These are phyloP conservation scores for Fraxinus paxiana DNA, from an alignment of 305 asterid genomes.

Conservation along the genomic window DNA sequence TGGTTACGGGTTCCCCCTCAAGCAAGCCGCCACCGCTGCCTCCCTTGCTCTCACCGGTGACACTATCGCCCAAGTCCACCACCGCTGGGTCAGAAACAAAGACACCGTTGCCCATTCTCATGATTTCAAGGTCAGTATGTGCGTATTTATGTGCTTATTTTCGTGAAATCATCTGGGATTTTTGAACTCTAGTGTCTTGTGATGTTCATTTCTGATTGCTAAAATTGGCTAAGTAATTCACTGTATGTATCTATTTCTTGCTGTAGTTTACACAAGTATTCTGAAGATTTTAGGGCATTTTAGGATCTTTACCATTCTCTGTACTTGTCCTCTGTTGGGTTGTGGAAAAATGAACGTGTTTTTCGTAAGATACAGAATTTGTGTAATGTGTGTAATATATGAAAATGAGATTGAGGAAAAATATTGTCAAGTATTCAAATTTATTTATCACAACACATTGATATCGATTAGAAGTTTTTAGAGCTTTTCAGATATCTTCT, in stretches of 20 bases:
- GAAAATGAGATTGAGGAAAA: neutral
- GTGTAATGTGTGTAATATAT: neutral
- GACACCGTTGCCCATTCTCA: constrained; percentile 23
- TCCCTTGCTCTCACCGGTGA: constrained; percentile 65
- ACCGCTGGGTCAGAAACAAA: constrained; percentile 47
- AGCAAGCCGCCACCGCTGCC: constrained; percentile 65
- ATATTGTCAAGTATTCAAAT: neutral
- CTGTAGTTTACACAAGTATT: neutral
- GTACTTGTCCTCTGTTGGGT: neutral
- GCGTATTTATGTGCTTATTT: neutral
- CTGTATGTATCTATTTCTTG: neutral
- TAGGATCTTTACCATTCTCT: neutral
- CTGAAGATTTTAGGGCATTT: neutral
- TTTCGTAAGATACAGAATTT: neutral
- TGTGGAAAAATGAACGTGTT: neutral
- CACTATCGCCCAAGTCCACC: constrained; percentile 68
- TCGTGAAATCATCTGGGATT: neutral
- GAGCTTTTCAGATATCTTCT: neutral
- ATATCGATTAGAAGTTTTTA: neutral
- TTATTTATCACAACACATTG: neutral
- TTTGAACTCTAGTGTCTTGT: neutral
- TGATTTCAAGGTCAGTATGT: constrained; percentile 33
- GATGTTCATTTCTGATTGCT: neutral
- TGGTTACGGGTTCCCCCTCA: constrained; percentile 46
- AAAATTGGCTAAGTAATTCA: neutral